Percentiles rank a stretch among this genome's conserved stretches.
Conservation (phyloP, 1,139 yeast genomes). For the Magnusiomyces suaveolens region DNA sequence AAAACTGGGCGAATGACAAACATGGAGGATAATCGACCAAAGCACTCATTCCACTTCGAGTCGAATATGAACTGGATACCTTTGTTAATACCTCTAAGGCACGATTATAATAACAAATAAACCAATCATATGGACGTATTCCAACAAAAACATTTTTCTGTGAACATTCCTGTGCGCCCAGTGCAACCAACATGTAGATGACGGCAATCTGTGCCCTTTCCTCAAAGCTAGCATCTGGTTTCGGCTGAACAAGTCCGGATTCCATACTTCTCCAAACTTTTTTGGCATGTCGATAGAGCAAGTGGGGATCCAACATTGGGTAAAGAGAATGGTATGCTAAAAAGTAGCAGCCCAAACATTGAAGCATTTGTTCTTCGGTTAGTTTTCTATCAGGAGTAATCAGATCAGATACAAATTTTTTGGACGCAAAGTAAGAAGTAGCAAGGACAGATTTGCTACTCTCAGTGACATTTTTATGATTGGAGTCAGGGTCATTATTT, state of each 20-base stretch:
- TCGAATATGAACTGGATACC: background rate
- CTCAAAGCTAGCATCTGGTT: constrained; percentile 5
- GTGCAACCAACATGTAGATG: constrained; percentile 19
- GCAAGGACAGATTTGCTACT: background rate
- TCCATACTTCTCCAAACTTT: constrained; percentile 20
- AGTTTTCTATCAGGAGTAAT: constrained; percentile 4
- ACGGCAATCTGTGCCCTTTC: constrained; percentile 18
- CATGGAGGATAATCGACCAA: background rate
- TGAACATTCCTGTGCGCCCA: constrained; percentile 16
- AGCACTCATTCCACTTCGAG: background rate
- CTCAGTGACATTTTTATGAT: background rate
- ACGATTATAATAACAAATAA: constrained; percentile 1
- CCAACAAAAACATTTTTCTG: constrained; percentile 1
- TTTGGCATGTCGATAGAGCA: constrained; percentile 20
- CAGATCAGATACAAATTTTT: background rate
- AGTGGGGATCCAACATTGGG: constrained; percentile 20
- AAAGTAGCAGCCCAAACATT: constrained; percentile 17
- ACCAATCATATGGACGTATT: constrained; percentile 3
- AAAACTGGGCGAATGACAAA: background rate
- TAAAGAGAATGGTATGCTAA: constrained; percentile 16
- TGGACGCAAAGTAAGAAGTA: background rate
- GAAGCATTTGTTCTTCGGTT: constrained; percentile 23
- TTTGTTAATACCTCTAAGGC: background rate
- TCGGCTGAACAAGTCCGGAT: constrained; percentile 11
- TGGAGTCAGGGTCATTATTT: too few species aligned